These are phyloP conservation scores for Nemophila menziesii DNA, from an alignment of 257 asterid genomes.

Conservation along the genomic window DNA sequence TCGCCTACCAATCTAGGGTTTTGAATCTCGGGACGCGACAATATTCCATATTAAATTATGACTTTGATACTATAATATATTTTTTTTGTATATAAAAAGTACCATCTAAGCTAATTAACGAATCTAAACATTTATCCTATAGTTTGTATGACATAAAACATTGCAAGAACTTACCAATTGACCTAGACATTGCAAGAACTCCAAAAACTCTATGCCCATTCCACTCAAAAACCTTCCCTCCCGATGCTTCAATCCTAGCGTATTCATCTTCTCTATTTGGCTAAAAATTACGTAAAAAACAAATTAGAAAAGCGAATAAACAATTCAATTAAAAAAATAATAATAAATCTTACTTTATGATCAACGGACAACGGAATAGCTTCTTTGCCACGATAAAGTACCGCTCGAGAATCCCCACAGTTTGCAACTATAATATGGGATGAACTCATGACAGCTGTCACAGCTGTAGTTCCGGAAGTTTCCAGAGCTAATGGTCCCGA, in stretches of 20 bases:
- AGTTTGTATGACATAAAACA: background rate
- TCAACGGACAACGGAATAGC: constrained; percentile 55
- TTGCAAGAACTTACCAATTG: constrained; percentile 53
- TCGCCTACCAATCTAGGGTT: no score
- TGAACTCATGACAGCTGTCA: constrained; percentile 63
- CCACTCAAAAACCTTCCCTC: constrained; percentile 88
- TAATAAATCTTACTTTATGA: constrained; percentile 41
- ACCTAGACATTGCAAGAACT: constrained; percentile 90
- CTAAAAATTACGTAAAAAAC: constrained; percentile 27
- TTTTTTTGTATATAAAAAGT: no score
- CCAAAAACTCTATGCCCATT: constrained; percentile 86
- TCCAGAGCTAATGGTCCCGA: constrained; percentile 54
- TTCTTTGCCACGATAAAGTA: constrained; percentile 81
- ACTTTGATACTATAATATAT: no score
- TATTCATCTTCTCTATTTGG: constrained; percentile 78
- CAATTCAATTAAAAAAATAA: no score
- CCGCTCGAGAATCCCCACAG: constrained; percentile 86
- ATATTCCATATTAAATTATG: no score
- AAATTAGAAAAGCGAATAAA: no score
- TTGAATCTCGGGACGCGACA: no score
- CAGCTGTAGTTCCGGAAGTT: constrained; percentile 83
- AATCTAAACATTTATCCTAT: no score
- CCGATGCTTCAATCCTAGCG: constrained; percentile 80
- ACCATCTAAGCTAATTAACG: no score
- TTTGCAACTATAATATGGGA: constrained; percentile 74